Evolutionary conservation across 2,329 filamentous ascomycete genomes (phyloP).

Genomic region (Fusarium agapanthi): DNA sequence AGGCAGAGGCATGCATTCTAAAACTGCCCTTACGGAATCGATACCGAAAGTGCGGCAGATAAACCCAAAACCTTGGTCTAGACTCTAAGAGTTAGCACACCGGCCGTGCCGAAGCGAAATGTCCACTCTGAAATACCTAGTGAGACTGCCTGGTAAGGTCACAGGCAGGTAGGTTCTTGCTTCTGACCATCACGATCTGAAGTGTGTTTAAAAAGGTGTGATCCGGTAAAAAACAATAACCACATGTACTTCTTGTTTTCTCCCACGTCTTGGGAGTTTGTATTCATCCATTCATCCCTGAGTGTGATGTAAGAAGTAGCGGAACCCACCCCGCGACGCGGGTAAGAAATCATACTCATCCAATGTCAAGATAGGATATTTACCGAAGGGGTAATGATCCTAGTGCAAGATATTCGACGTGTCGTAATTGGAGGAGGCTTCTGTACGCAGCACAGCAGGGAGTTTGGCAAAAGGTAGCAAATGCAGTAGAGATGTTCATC

Average conservation of each 20-base stretch:
- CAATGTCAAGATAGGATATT: slow-evolving; percentile 25
- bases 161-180: neutral
- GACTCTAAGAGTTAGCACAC: neutral
- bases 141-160: slow-evolving; percentile 1
- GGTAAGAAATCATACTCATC: slow-evolving; percentile 16
- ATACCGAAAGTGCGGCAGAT: slow-evolving; percentile 39
- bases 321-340: slow-evolving; percentile 10
- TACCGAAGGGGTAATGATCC: slow-evolving; percentile 30
- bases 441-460: neutral
- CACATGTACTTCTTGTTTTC: neutral
- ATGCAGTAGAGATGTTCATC: slow-evolving; percentile 4
- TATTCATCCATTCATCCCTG: slow-evolving; percentile 18
- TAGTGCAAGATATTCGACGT: slow-evolving; percentile 10
- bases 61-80: slow-evolving; percentile 30
- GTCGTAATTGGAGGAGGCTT: slow-evolving; percentile 10
- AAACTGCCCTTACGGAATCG: slow-evolving; percentile 37
- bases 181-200: slow-evolving; percentile 2
- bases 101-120: slow-evolving; percentile 23
- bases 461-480: neutral
- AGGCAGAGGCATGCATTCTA: slow-evolving; percentile 2
- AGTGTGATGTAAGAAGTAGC: slow-evolving; percentile 29
- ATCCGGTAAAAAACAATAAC: slow-evolving; percentile 19
- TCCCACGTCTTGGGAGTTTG: neutral
- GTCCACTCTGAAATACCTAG: neutral
- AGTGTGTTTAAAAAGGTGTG: neutral